Conservation (phyloP, 257 asterid genomes). For the Capsicum chinense region DNA sequence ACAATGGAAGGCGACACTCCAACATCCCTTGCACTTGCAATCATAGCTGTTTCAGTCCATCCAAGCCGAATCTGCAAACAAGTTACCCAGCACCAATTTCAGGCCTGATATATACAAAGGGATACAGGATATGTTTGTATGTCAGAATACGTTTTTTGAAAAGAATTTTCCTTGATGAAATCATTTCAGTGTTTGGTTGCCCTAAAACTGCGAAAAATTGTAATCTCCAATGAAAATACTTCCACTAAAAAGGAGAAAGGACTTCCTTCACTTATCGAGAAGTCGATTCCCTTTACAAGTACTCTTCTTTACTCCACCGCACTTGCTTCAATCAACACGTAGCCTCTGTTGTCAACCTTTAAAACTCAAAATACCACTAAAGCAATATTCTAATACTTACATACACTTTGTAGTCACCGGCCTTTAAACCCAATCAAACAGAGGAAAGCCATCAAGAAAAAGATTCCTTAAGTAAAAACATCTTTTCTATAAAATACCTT, state of each 20-base stretch:
- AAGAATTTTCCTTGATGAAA: slow-evolving; percentile 20
- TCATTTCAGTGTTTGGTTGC: slow-evolving; percentile 7
- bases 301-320: not conserved
- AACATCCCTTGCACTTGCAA: slow-evolving; percentile 87
- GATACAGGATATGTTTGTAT: not conserved
- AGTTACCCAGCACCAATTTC: slow-evolving; percentile 28
- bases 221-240: not conserved
- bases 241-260: not conserved
- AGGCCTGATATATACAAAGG: not conserved
- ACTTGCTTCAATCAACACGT: not conserved
- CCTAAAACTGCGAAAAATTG: not conserved
- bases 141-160: not conserved
- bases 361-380: no score
- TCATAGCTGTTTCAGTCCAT: slow-evolving; percentile 91
- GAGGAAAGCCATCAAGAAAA: not conserved
- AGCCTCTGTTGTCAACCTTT: not conserved
- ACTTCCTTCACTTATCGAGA: not conserved
- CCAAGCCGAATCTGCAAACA: slow-evolving; percentile 70
- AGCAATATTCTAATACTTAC: no score
- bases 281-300: not conserved
- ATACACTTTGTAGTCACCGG: no score
- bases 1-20: slow-evolving; percentile 90
- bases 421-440: slow-evolving; percentile 6
- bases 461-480: slow-evolving; percentile 10
- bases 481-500: not conserved